Base-by-base conservation (phyloP, 805 yeast genomes). In the Pichia rugopelliculosa region DNA sequence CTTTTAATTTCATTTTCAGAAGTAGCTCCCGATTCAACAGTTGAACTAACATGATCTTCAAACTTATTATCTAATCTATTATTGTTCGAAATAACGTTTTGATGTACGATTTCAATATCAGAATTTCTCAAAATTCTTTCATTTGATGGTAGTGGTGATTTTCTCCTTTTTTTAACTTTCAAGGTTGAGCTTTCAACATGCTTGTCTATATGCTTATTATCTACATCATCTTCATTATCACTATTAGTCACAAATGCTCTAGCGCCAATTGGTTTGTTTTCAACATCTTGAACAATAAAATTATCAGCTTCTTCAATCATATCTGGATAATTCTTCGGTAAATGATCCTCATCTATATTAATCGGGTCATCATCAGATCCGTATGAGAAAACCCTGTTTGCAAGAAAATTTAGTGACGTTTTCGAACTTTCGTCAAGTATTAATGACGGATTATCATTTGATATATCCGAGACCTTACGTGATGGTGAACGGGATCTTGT, bases 271-370 rank as follows among this genome's bases (percentile, higher is more conserved):
- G 40, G 25, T n/a, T 26, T 26, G 13, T 26, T 43, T 4, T 33
- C 44, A n/a, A 20, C 21, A 11, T 53, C 56, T 22, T 51, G 53
- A 34, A 56, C 65, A 43, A 60, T 57, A 45, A 61, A 61, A 17
- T 50, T 41, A 41, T 62, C 64, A 5, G 64, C 66, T 43, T 61
- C 66, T 22, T 54, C 55, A 13, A 59, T 56, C 24, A 62, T 47
- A 8, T 53, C 52, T 36, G 59, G 53, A 24, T 53, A 58, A 3
- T 50, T 50, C 39, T 54, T 57, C 6, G 64, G 62, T 2, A 58
- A 37, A 23, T 57, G 54, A 6, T 44, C 43, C n/a, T 47, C 54
- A 3, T 43, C 36, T 10, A 47, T 37, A 5, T 39, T 52, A 27
- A 50, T 44, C 6, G 49, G 50, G 36, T 51, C 52, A 17, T 56